Evolutionary conservation across 176 grass and related monocot species (phyloP).

Genomic region (Aegilops speltoides): DNA sequence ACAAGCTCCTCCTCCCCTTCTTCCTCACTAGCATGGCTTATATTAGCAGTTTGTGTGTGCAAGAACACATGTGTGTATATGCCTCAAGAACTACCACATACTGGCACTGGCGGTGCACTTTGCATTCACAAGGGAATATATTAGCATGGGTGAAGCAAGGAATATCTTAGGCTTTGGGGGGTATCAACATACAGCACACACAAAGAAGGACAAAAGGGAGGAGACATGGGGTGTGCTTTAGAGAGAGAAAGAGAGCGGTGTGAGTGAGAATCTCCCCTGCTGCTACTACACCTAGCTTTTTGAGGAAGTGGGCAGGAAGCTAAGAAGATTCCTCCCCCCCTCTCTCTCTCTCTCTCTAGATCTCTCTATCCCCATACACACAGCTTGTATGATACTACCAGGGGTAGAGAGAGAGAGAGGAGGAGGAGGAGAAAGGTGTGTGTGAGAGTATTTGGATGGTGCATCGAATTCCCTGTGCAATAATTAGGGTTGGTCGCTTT

Average conservation of each 20-base stretch:
- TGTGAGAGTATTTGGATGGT: slow-evolving; percentile 29
- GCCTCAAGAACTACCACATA: background rate
- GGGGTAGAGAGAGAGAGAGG: slow-evolving; percentile 1
- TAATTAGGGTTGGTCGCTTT: slow-evolving; percentile 98
- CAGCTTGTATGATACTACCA: background rate
- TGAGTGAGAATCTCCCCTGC: slow-evolving; percentile 70
- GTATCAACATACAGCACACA: slow-evolving; percentile 36
- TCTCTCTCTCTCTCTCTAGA: background rate
- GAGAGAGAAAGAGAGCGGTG: slow-evolving; percentile 20
- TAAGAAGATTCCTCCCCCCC: slow-evolving; percentile 84
- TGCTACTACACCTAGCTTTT: slow-evolving; percentile 74
- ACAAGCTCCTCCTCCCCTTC: slow-evolving; percentile 41
- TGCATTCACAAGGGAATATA: slow-evolving; percentile 53
- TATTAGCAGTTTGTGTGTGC: background rate
- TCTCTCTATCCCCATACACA: slow-evolving; percentile 6
- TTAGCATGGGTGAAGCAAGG: slow-evolving; percentile 62
- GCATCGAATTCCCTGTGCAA: slow-evolving; percentile 97
- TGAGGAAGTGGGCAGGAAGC: slow-evolving; percentile 85
- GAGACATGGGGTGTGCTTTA: slow-evolving; percentile 40
- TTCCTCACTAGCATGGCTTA: background rate
- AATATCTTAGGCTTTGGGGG: slow-evolving; percentile 68
- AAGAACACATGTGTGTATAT: slow-evolving; percentile 26
- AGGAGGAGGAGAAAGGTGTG: background rate
- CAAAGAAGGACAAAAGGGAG: slow-evolving; percentile 44
- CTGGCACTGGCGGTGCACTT: slow-evolving; percentile 27